Conservation (phyloP, 140 eudicot species). For the Flaveria floridana region DNA sequence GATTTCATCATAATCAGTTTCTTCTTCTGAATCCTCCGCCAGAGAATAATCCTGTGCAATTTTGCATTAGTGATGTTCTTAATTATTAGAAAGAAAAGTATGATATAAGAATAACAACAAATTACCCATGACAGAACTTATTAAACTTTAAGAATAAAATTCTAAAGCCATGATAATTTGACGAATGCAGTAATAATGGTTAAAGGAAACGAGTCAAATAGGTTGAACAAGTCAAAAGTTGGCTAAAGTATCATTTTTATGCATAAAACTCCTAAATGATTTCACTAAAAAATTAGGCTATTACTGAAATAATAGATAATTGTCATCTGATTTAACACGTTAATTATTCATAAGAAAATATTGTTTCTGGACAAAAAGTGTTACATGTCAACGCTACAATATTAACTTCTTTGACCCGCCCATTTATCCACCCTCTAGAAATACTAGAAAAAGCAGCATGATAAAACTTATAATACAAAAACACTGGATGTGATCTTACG, state of each 20-base stretch:
- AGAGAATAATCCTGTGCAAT: slow-evolving; percentile 45
- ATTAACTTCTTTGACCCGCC: background rate
- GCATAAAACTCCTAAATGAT: slow-evolving; percentile 14
- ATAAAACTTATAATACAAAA: slow-evolving; percentile 14
- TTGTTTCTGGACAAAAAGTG: background rate
- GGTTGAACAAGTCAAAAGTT: background rate
- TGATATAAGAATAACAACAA: background rate
- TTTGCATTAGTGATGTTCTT: slow-evolving; percentile 27
- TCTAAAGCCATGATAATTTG: background rate
- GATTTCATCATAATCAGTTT: slow-evolving; percentile 48
- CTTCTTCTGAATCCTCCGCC: slow-evolving; percentile 44
- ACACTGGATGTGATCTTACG: slow-evolving; percentile 37
- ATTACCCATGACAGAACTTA: no score
- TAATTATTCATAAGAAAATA: background rate
- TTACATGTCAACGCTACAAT: background rate
- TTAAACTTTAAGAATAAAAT: background rate
- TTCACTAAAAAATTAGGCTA: background rate
- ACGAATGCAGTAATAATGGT: background rate
- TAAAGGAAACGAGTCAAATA: background rate
- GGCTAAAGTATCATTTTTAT: background rate
- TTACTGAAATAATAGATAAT: background rate
- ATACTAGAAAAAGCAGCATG: slow-evolving; percentile 9
- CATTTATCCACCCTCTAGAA: slow-evolving; percentile 16
- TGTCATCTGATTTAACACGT: background rate
- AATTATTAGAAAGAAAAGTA: slow-evolving; percentile 13